Conservation (phyloP, 2,329 filamentous ascomycete genomes). For the Chaetomiaceae sp. region DNA sequence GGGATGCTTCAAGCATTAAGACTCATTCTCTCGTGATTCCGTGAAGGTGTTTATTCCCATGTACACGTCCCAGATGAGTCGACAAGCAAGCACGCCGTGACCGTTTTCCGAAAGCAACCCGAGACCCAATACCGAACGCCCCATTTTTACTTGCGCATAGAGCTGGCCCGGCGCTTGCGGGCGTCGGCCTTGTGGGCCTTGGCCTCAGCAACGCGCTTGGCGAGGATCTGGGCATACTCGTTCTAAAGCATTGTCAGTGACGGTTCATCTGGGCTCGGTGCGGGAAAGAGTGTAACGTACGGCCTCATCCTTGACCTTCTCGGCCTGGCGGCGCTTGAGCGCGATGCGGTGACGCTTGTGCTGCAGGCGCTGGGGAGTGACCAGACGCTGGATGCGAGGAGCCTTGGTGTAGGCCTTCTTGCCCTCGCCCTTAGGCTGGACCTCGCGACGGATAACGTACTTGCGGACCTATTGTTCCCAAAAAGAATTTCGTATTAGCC, state of each 20-base stretch:
- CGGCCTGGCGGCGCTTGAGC: slow-evolving; percentile 95
- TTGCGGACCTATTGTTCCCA: slow-evolving; percentile 74
- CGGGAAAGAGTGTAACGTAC: slow-evolving; percentile 46
- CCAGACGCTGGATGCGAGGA: slow-evolving; percentile 98
- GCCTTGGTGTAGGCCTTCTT: slow-evolving; percentile 99
- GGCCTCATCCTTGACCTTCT: slow-evolving; percentile 98
- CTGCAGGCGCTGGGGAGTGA: slow-evolving; percentile 99
- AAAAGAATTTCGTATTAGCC: slow-evolving; percentile 40
- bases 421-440: slow-evolving; percentile 95
- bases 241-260: slow-evolving; percentile 58
- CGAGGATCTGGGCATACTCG: slow-evolving; percentile 93
- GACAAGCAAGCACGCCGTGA: slow-evolving; percentile 27
- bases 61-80: slow-evolving; percentile 28
- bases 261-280: not conserved
- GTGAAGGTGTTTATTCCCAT: slow-evolving; percentile 26
- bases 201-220: slow-evolving; percentile 95
- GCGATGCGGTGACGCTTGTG: slow-evolving; percentile 98
- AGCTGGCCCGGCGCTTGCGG: slow-evolving; percentile 95
- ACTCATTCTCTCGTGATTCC: slow-evolving; percentile 25
- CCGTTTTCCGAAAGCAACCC: slow-evolving; percentile 29
- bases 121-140: slow-evolving; percentile 29
- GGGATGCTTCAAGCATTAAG: slow-evolving; percentile 23
- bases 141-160: slow-evolving; percentile 76
- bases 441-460: slow-evolving; percentile 99
- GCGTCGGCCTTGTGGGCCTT: slow-evolving; percentile 90